These are phyloP conservation scores for Penicillium salamii DNA, from an alignment of 495 filamentous ascomycete genomes.

Conservation along the genomic window DNA sequence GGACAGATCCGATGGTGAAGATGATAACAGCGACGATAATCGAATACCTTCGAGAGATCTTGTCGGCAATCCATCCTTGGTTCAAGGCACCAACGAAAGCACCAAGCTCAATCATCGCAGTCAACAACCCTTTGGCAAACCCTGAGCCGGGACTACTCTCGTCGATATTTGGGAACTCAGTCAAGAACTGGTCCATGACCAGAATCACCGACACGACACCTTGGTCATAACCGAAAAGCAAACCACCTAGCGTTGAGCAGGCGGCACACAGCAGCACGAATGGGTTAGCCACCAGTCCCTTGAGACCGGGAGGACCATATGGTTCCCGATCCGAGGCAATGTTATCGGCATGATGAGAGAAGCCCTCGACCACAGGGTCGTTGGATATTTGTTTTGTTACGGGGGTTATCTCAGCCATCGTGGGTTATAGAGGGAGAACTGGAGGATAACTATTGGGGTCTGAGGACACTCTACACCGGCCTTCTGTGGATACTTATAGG, in stretches of 20 bases:
- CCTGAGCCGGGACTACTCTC: constrained; percentile 41
- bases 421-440: not conserved
- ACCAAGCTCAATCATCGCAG: constrained; percentile 59
- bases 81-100: constrained; percentile 55
- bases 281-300: constrained; percentile 45
- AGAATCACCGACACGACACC: constrained; percentile 55
- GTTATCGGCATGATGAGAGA: constrained; percentile 43
- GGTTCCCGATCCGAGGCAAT: constrained; percentile 37
- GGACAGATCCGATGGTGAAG: constrained; percentile 51
- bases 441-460: too few species aligned
- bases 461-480: not conserved
- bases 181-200: constrained; percentile 57
- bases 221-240: constrained; percentile 59
- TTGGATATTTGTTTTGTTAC: constrained; percentile 18
- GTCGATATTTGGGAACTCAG: constrained; percentile 45
- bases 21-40: constrained; percentile 55
- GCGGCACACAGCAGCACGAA: constrained; percentile 53
- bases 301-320: constrained; percentile 46
- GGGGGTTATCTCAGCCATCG: constrained; percentile 14
- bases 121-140: constrained; percentile 59
- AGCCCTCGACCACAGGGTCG: constrained; percentile 23
- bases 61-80: constrained; percentile 59
- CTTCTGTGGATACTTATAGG: not conserved
- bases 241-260: constrained; percentile 54
- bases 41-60: constrained; percentile 54